These are phyloP conservation scores for Funneliformis caledonium DNA, from an alignment of 371 early-diverging fungal genomes.

Conservation along the genomic window DNA sequence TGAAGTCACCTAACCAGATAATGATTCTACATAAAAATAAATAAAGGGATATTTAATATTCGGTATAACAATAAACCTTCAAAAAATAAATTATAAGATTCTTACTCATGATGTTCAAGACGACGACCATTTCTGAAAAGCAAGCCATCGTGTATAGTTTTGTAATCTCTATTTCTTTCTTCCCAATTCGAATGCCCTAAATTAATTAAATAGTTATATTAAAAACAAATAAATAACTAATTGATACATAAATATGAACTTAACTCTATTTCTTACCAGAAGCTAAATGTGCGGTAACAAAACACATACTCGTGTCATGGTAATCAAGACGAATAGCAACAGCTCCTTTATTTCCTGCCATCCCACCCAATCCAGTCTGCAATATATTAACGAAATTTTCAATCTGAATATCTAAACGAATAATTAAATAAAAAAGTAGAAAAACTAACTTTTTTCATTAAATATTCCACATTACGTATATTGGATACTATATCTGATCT, in stretches of 20 bases:
- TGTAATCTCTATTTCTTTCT: slow-evolving; percentile 87
- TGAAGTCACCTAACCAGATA: slow-evolving; percentile 92
- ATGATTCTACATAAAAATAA: slow-evolving; percentile 57
- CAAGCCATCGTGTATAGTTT: slow-evolving; percentile 76
- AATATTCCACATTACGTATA: slow-evolving; percentile 84
- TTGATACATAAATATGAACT: not conserved
- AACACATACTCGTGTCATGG: slow-evolving; percentile 84
- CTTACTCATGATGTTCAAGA: slow-evolving; percentile 78
- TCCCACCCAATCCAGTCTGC: slow-evolving; percentile 79
- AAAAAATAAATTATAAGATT: not conserved
- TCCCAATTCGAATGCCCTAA: slow-evolving; percentile 68
- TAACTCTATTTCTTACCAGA: slow-evolving; percentile 61
- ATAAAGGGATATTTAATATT: too few species aligned
- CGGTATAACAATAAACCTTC: not conserved
- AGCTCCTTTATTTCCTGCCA: slow-evolving; percentile 90
- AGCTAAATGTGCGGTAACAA: slow-evolving; percentile 93
- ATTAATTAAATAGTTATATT: not conserved
- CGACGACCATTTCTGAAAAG: slow-evolving; percentile 70
- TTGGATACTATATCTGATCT: slow-evolving; percentile 64
- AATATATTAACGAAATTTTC: not conserved
- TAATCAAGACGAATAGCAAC: slow-evolving; percentile 86
- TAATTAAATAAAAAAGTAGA: not conserved
- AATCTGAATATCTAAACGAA: not conserved
- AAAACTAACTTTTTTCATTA: slow-evolving; percentile 73
- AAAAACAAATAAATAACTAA: not conserved